Conservation (phyloP, 805 yeast genomes). For the Saccharomycopsis fermentans region DNA sequence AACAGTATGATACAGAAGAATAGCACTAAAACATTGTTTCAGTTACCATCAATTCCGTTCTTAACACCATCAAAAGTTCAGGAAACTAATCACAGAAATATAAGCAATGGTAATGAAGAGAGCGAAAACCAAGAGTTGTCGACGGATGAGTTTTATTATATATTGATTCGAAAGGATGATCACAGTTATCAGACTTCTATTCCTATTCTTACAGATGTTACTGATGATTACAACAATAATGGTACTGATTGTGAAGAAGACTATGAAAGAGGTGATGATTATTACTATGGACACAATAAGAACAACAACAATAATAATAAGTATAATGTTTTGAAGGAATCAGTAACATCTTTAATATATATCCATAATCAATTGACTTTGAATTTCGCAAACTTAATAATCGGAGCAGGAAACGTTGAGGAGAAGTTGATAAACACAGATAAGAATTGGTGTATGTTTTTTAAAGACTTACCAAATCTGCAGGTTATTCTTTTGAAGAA, state of each 20-base stretch:
- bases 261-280: neutral
- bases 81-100: neutral
- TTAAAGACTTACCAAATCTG: neutral
- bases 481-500: neutral
- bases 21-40: neutral
- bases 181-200: constrained; percentile 16
- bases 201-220: constrained; percentile 13
- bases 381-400: neutral
- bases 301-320: neutral
- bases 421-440: constrained; percentile 16
- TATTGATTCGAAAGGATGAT: constrained; percentile 12
- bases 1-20: neutral
- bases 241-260: neutral
- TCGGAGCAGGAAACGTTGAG: neutral
- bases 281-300: neutral
- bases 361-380: neutral
- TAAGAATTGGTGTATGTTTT: constrained; percentile 19
- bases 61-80: neutral
- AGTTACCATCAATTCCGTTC: neutral
- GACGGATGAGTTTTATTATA: constrained; percentile 10
- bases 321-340: neutral
- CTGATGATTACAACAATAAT: neutral
- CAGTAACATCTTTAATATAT: neutral
- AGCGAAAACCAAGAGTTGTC: neutral
- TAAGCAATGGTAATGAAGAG: neutral